Percentiles rank a stretch among this genome's conserved stretches.
Conservation (phyloP, 2,329 filamentous ascomycete genomes). For the Teratosphaeria gauchensis region DNA sequence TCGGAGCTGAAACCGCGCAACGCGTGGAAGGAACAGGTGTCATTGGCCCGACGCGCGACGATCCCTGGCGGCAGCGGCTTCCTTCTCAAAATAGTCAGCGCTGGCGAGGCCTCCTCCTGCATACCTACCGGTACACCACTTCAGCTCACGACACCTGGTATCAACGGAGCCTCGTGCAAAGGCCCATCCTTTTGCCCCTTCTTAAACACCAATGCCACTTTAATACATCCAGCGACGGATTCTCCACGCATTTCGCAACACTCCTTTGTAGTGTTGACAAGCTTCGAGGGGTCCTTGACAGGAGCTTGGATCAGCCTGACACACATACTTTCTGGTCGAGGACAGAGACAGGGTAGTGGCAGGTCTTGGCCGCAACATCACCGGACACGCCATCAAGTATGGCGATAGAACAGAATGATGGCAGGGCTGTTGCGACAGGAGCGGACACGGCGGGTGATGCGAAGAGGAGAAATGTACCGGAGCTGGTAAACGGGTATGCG, state of each 20-base stretch:
- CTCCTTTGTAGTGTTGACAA: neutral
- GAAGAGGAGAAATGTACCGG: conserved; percentile 36
- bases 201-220: neutral
- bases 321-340: neutral
- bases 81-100: neutral
- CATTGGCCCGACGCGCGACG: neutral
- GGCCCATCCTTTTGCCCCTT: neutral
- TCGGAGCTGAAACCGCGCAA: neutral
- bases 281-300: neutral
- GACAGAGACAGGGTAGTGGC: neutral
- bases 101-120: neutral
- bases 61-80: neutral
- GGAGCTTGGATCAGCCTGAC: neutral
- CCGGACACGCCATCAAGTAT: neutral
- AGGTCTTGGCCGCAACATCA: neutral
- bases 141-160: neutral
- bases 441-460: conserved; percentile 34
- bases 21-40: neutral
- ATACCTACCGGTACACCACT: neutral
- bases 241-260: neutral
- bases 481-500: conserved; percentile 25
- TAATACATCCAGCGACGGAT: neutral
- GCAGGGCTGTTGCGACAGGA: conserved; percentile 25
- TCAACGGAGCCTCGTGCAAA: neutral
- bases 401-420: neutral